A percentile compares a stretch with the other conserved stretches of the same genome.
Evolutionary conservation across 2,329 filamentous ascomycete genomes (phyloP).

Genomic region (Thelonectria discophora): DNA sequence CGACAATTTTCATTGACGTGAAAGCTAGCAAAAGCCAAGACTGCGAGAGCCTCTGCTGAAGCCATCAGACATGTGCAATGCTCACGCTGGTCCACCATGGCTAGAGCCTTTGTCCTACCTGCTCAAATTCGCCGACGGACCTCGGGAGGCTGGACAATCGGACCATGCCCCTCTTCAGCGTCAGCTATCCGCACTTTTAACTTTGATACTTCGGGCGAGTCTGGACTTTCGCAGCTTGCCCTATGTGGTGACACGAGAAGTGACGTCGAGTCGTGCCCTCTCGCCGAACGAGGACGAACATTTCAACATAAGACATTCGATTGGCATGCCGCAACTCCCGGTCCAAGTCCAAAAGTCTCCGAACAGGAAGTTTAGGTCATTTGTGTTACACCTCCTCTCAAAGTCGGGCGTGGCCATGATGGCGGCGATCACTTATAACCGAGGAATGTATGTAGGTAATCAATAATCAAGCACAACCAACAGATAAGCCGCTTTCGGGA

Average conservation of each 20-base stretch:
- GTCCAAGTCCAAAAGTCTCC: not conserved
- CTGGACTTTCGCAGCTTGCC: not conserved
- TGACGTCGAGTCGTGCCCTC: not conserved
- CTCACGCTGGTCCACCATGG: not conserved
- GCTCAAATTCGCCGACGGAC: not conserved
- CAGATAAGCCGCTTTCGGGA: conserved; percentile 10
- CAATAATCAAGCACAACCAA: not conserved
- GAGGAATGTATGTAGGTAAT: conserved; percentile 21
- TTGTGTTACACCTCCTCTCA: not conserved
- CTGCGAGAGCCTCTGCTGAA: not conserved
- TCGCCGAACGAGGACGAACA: not conserved
- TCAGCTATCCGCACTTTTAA: not conserved
- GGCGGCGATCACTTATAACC: conserved; percentile 9
- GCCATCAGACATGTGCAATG: not conserved
- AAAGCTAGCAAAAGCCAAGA: not conserved
- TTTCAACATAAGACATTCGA: not conserved
- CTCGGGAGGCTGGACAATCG: not conserved
- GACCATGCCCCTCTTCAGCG: not conserved
- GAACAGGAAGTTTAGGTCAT: not conserved
- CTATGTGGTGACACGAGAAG: not conserved
- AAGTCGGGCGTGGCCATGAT: not conserved
- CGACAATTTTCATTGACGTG: not conserved
- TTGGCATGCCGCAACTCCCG: not conserved
- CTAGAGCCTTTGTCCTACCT: not conserved
- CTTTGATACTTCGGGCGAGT: not conserved